Evolutionary conservation across 257 asterid genomes (phyloP).

Genomic region (Salvia rosmarinus): DNA sequence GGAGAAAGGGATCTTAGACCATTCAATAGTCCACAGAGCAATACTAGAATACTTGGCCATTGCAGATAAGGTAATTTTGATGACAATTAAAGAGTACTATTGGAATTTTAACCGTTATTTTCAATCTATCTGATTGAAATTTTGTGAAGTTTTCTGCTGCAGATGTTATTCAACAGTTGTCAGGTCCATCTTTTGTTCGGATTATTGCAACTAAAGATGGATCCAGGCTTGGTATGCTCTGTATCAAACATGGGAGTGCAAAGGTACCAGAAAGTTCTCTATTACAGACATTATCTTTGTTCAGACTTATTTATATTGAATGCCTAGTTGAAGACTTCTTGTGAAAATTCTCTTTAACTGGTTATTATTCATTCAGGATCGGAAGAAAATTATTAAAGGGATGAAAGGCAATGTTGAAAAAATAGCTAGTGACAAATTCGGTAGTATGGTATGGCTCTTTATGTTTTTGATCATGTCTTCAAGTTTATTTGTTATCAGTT

Average conservation of each 20-base stretch:
- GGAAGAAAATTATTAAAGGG: constrained; percentile 92
- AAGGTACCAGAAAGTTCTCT: constrained; percentile 51
- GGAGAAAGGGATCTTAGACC: constrained; percentile 92
- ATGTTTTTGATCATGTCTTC: constrained; percentile 5
- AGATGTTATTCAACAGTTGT: constrained; percentile 75
- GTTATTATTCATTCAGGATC: constrained; percentile 54
- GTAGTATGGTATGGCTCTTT: constrained; percentile 54
- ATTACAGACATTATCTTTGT: neutral
- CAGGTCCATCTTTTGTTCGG: constrained; percentile 69
- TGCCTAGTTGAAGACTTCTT: constrained; percentile 11
- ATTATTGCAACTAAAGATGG: constrained; percentile 93
- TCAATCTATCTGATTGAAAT: constrained; percentile 46
- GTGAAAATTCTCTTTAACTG: constrained; percentile 18
- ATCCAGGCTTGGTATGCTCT: constrained; percentile 72
- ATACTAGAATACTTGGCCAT: constrained; percentile 71
- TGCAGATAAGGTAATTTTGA: constrained; percentile 70
- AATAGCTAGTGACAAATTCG: constrained; percentile 76
- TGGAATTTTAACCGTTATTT: neutral
- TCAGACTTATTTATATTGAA: constrained; percentile 4
- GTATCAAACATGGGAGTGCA: constrained; percentile 88
- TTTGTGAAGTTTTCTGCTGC: constrained; percentile 79
- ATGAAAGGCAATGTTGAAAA: constrained; percentile 75
- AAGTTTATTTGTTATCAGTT: neutral
- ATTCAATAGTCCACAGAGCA: constrained; percentile 86
- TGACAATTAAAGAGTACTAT: neutral